Evolutionary conservation across 2,329 filamentous ascomycete species (phyloP), one percentile per base, ranked within the genome.

Genomic region (Pseudogymnoascus sp.): DNA sequence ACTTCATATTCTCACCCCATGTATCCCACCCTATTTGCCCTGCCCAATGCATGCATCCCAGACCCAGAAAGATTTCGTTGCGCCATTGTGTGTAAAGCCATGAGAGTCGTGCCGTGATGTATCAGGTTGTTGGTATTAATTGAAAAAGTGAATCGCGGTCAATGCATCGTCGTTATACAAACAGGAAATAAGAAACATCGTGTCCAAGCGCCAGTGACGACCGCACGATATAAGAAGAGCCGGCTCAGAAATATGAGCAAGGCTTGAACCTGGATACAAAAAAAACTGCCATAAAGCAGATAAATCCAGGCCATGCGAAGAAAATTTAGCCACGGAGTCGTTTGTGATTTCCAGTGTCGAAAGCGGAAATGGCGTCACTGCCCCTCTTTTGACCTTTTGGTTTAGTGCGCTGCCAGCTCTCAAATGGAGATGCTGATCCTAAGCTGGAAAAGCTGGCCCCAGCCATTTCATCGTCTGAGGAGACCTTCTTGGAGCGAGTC

Each of bases 331-430:
- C 19, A 14, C 41, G 41, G 21, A 45, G 19, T 7, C 41, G 41
- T 8, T 45, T 45, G 11, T 45, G 41, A 26, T n/a, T 45, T 45
- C 41, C 41, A 10, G 41, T 45, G 4, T 45, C 41, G 41, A 45
- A 45, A 14, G 41, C 21, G 19, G 21, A 45, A 23, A 45, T 14
- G 4, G 21, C 41, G 41, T 45, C 41, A 45, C 41, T 45, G 21
- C 41, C 41, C 41, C 41, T 45, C 41, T 45, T 45, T 26, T 45
- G 41, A 8, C 41, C 41, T 26, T 45, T 45, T 11, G 41, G 41
- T 78, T 91, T 91, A 68, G 83, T 84, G 63, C 86, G 83, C 66
- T 78, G 82, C 87, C 87, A 91, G 39, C 79, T 79, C 68, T 89
- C 85, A 68, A 91, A 91, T 2, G 84, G 84, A 68, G 41, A 45